Evolutionary conservation across 371 early-diverging fungal genomes (phyloP), one percentile per base, ranked within the genome.

Genomic region (Globomyces sp.): DNA sequence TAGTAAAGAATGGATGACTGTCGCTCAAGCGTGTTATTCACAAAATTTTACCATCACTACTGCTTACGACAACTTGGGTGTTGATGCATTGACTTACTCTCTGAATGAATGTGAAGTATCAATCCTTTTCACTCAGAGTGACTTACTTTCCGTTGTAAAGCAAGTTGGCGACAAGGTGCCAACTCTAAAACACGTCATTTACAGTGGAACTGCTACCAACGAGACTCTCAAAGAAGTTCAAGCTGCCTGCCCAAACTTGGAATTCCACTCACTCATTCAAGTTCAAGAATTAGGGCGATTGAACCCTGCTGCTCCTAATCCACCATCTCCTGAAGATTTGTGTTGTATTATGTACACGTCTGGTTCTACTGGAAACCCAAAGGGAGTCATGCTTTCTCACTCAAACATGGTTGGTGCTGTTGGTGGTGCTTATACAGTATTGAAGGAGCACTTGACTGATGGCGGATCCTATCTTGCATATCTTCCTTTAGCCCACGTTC

Each of bases 281-380:
- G 64, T 92, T 46, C 70, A 71, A 53, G 65, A 74, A 11, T 74
- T 90, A 44, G 95, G 94, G 43, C 77, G 74, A 44, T 78, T 85
- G 42, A 63, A 84, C 69, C 88, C 86, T 2, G 73, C 68, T n/a
- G 86, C 84, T 43, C 80, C 87, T 5, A 74, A 74, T 11, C 80
- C 83, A 10, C 90, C 95, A n/a, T 83, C 79, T 36, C 78, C 85
- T 39, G 88, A 92, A 55, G 92, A 92, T 69, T 68, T 89, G 55
- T 92, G 93, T 71, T 87, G 94, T 77, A 77, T 74, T 74, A 93
- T 95, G 86, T 99, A 98, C 77, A 96, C 99, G 24, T 93, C 93
- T 51, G 99, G 97, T 46, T 91, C 92, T 1, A 90, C 91, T 9
- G 58, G 61, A 90, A 82, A 78, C 62, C 91, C 95, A 49, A 96